Evolutionary conservation across 352 stramenopile genomes (phyloP).

Genomic region (Phytophthora fragariae): DNA sequence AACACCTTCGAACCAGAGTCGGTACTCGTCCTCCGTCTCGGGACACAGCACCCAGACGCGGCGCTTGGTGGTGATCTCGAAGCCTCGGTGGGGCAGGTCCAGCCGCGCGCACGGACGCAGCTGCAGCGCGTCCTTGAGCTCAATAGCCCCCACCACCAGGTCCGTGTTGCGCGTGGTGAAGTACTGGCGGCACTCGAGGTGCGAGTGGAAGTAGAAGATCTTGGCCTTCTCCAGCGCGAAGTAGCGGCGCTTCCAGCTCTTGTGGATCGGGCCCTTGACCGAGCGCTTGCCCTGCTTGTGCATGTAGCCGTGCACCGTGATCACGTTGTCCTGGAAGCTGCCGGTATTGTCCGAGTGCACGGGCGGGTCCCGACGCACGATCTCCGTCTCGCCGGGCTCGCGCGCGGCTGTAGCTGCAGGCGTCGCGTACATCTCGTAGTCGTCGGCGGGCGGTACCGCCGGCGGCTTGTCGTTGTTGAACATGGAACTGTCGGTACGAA

Average conservation of each 20-base stretch:
- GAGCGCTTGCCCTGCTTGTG: constrained; percentile 90
- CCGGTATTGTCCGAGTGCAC: constrained; percentile 40
- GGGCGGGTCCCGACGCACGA: constrained; percentile 56
- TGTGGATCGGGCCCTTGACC: constrained; percentile 89
- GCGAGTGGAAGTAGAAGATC: constrained; percentile 91
- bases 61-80: constrained; percentile 83
- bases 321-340: constrained; percentile 82
- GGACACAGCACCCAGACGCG: constrained; percentile 89
- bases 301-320: constrained; percentile 90
- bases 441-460: constrained; percentile 40
- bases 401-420: constrained; percentile 51
- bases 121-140: constrained; percentile 88
- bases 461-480: constrained; percentile 64
- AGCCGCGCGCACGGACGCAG: constrained; percentile 79
- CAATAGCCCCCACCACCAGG: constrained; percentile 80
- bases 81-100: constrained; percentile 82
- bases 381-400: constrained; percentile 59
- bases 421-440: constrained; percentile 77
- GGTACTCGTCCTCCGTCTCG: constrained; percentile 86
- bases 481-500: constrained; percentile 45
- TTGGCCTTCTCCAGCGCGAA: constrained; percentile 89
- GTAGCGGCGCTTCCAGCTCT: constrained; percentile 89
- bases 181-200: constrained; percentile 87
- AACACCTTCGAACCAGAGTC: constrained; percentile 85
- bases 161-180: constrained; percentile 88